Conservation (phyloP, 2,329 filamentous ascomycete genomes). For the Chalaropsis thielavioides region DNA sequence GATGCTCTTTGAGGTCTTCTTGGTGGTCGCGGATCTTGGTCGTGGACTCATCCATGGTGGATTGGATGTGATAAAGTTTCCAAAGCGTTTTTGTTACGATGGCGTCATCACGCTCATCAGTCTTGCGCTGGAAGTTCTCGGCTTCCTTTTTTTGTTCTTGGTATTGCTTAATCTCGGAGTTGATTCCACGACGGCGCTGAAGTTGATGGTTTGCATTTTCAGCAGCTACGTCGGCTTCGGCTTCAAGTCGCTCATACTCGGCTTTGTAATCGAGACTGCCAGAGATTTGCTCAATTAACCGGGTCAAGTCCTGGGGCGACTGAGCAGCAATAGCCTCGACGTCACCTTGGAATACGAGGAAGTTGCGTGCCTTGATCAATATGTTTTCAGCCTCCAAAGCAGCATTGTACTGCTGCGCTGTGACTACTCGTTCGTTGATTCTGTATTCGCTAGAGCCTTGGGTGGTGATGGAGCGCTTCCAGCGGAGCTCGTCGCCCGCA, state of each 20-base stretch:
- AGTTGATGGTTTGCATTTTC: conserved; percentile 84
- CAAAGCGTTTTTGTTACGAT: conserved; percentile 88
- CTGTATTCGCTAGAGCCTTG: conserved; percentile 86
- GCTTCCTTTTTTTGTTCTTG: conserved; percentile 93
- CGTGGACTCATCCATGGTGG: conserved; percentile 80
- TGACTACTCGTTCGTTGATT: conserved; percentile 85
- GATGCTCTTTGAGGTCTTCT: conserved; percentile 84
- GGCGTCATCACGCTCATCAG: conserved; percentile 76
- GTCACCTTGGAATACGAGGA: conserved; percentile 95
- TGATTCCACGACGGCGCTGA: conserved; percentile 80
- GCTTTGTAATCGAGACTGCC: conserved; percentile 88
- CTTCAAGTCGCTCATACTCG: conserved; percentile 84
- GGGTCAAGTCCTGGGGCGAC: conserved; percentile 82
- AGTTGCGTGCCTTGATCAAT: conserved; percentile 93
- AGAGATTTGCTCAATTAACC: conserved; percentile 92
- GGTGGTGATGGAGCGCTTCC: conserved; percentile 89
- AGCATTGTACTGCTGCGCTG: conserved; percentile 84
- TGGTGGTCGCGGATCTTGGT: conserved; percentile 85
- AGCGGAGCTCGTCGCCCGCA: conserved; percentile 82
- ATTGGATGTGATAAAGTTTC: conserved; percentile 94
- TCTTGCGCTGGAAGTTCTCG: conserved; percentile 82
- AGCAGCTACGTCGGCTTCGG: conserved; percentile 68
- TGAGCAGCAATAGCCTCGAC: conserved; percentile 95
- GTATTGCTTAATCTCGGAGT: conserved; percentile 95
- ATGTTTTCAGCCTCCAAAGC: conserved; percentile 89